Evolutionary conservation across 768 basidiomycete species (phyloP), one percentile per base, ranked within the genome.

Genomic region (Boletus patriciae): DNA sequence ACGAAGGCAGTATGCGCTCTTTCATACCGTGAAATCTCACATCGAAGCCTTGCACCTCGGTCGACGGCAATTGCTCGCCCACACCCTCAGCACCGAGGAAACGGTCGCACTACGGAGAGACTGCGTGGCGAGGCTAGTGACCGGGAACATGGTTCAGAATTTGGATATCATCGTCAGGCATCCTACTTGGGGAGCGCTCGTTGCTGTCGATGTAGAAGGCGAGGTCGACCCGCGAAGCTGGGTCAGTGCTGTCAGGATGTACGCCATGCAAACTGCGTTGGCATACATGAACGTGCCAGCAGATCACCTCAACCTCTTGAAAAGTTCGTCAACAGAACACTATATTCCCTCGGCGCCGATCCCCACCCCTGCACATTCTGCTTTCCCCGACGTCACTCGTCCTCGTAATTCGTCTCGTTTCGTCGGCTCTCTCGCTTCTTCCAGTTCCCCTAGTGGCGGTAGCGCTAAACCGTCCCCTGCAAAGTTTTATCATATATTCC

Each of bases 161-260:
- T 74, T 98, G 46, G 96, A 98, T 65, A 86, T 98, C 58, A 94
- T 98, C 63, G 95, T 98, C n/a, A 83, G 96, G 21, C 94, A 98
- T 76, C 91, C 95, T 29, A 86, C 83, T 3, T 92, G 90, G 82
- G 96, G 96, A 29, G 88, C 85, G 5, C 80, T 98, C 23, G 91
- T 94, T 34, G 88, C 87, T 3, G 89, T 94, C n/a, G 94, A 96
- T 63, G 84, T 90, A 18, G 90, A 94, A 64, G 88, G 88, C 48
- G 90, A 90, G 53, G 77, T 86, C 38, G 91, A 94, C 69, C 76
- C 81, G 18, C 80, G 88, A 47, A 92, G 86, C 68, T 94, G 91
- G 92, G 83, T 92, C 59, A 92, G 90, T 67, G 91, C 92, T 11
- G 82, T 93, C 59, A 82, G 90, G 54, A 94, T 95, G 92, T 95